A percentile compares a stretch with the other conserved stretches of the same genome.
Evolutionary conservation across 371 early-diverging fungal genomes (phyloP).

Genomic region (Paramicrosporidium saccamoebae): DNA sequence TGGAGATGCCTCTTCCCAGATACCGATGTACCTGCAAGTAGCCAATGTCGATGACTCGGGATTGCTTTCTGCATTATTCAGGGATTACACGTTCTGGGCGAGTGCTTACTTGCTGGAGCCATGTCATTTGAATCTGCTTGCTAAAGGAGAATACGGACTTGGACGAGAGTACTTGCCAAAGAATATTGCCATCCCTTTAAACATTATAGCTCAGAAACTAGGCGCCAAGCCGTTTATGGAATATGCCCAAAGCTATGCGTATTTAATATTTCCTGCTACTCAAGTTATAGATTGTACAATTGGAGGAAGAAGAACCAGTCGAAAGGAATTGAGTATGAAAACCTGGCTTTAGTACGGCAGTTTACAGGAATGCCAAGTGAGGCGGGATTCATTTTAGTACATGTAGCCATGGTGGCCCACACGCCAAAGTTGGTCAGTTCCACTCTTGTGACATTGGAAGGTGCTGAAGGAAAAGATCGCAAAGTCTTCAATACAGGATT

Average conservation of each 20-base stretch:
- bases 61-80: conserved; percentile 36
- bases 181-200: conserved; percentile 41
- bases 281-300: conserved; percentile 23
- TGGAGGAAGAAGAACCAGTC: conserved; percentile 22
- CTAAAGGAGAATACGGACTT: conserved; percentile 29
- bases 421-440: conserved; percentile 22
- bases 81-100: conserved; percentile 54
- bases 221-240: conserved; percentile 53
- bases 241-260: conserved; percentile 20
- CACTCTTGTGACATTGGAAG: conserved; percentile 16
- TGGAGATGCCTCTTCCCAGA: conserved; percentile 24
- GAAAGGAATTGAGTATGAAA: conserved; percentile 17
- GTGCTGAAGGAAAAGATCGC: conserved; percentile 14
- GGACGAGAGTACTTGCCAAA: conserved; percentile 31
- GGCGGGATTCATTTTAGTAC: conserved; percentile 35
- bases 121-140: conserved; percentile 32
- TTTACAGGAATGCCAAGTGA: conserved; percentile 36
- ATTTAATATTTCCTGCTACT: background rate
- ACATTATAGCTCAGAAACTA: conserved; percentile 24
- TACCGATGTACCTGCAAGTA: conserved; percentile 37
- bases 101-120: conserved; percentile 62
- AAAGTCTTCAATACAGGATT: conserved; percentile 16
- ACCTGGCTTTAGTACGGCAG: conserved; percentile 28
- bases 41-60: conserved; percentile 20
- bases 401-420: conserved; percentile 49